Evolutionary conservation across 2,329 filamentous ascomycete species (phyloP).

Genomic region (Botrytis fabae): DNA sequence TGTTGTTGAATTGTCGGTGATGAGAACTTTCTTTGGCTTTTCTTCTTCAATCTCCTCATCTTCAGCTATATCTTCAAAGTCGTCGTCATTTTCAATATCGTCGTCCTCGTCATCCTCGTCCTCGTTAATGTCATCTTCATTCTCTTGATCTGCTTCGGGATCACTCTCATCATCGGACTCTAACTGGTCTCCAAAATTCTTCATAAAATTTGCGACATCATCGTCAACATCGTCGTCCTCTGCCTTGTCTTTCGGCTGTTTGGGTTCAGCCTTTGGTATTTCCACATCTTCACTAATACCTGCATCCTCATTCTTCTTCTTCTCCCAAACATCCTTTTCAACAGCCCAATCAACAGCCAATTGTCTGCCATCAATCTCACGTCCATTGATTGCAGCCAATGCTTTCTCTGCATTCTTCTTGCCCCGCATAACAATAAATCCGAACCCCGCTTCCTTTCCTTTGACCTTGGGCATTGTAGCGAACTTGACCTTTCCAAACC

Average conservation of each 20-base stretch:
- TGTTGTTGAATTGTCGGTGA: constrained; percentile 69
- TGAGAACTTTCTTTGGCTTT: constrained; percentile 42
- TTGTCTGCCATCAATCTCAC: constrained; percentile 80
- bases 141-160: constrained; percentile 40
- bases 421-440: constrained; percentile 85
- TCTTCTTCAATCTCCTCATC: constrained; percentile 44
- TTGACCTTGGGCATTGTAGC: constrained; percentile 79
- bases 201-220: constrained; percentile 43
- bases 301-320: constrained; percentile 49
- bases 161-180: constrained; percentile 43
- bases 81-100: constrained; percentile 48
- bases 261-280: constrained; percentile 38
- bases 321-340: constrained; percentile 80
- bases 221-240: constrained; percentile 37
- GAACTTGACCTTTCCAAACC: constrained; percentile 89
- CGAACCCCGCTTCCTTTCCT: constrained; percentile 75
- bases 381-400: constrained; percentile 82
- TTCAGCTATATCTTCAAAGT: constrained; percentile 45
- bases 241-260: constrained; percentile 35
- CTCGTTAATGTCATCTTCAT: constrained; percentile 42
- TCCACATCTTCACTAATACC: constrained; percentile 43
- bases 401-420: constrained; percentile 90
- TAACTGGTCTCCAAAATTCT: constrained; percentile 40
- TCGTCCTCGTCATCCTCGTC: constrained; percentile 38
- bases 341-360: constrained; percentile 97